Evolutionary conservation across 805 yeast genomes (phyloP), one percentile per base, ranked within the genome.

Genomic region (Teunomyces gatunensis): DNA sequence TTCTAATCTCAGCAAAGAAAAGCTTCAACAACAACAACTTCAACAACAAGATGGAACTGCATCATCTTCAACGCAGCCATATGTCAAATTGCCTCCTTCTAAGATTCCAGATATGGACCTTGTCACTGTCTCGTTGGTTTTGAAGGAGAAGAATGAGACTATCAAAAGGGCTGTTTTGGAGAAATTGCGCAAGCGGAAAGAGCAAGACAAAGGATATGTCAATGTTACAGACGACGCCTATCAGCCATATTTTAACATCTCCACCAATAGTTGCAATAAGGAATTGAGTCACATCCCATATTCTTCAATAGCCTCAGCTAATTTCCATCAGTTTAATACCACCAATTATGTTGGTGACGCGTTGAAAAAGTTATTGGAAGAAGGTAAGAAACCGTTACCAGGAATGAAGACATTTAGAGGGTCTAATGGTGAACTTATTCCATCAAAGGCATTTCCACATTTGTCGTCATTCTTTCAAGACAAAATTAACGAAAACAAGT

Each of bases 91-190:
- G 34, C 96, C 97, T 2, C 85, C 94, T 33, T 87, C 96, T 1
- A 88, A 89, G 66, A 87, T 92, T 53, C 97, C 98, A 12, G 97
- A 92, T 65, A 78, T 91, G 77, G 96, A 89, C 41, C 73, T 92
- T 50, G 84, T 87, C 20, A 88, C 96, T 5, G 91, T 90, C 9
- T 87, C 87, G 46, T 78, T 82, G 40, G 83, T 89, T 18, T 68
- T 87, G 43, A 74, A 80, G 42, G 91, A 84, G 52, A 89, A 89
- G 66, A 85, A 89, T 51, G 83, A 78, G 47, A 85, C 88, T 5
- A 84, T 91, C 51, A 83, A 84, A 52, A 79, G 83, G 47, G 95
- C 89, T n/a, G 96, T 94, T 42, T 80, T 83, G 52, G 96, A 89
- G 55, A 87, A 89, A 63, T 75, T 92, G 65, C 81, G 80, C 44